Base-by-base conservation (phyloP, 2,329 filamentous ascomycete genomes). In the Bisporella sp. region DNA sequence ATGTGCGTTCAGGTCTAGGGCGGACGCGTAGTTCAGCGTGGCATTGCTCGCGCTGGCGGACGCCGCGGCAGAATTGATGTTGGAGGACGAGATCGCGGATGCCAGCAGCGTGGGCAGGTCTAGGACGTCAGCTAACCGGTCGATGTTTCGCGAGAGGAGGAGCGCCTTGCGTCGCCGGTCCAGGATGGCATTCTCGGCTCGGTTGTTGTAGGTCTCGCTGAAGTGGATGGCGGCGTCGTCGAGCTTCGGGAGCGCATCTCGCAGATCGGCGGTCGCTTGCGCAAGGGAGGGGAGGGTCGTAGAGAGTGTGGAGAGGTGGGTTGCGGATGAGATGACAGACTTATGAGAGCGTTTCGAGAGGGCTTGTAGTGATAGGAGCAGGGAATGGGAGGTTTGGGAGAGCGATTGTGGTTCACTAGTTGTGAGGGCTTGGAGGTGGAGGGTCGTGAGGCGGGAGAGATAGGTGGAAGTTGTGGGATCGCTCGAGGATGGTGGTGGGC, bases 1-100 rank as follows among this genome's bases (percentile, higher is more conserved):
- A 66, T 97, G 93, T n/a, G 88, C 85, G 64, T 95, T 87, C 2
- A 99, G 76, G 67, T 99, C 93, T 33, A 99, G 75, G 0, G 91
- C 91, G 0, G 89, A 88, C 2, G 90, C 85, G 71, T 96, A 95
- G 59, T 89, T 95, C 53, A 83, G 80, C 7, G 73, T 78, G 5
- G 69, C 62, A 12, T 44, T 41, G 3, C 69, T 58, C 2, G 69
- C 65, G n/a, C 70, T 70, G 21, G 55, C 48, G n/a, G 75, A 69
- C 30, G 75, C 75, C 1, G 50, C 42, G 39, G 47, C 31, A 32
- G 57, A 45, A 13, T 77, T 71, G 3, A 53, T 58, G 28, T 56
- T 63, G 5, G 62, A 74, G 4, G 73, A 72, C 6, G 78, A 78
- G 50, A 91, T 85, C 43, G 91, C 85, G 1, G 91, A 90, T 9